A percentile compares a stretch with the other conserved stretches of the same genome.
Conservation (phyloP, 2,329 filamentous ascomycete genomes). For the Claviceps sp. region DNA sequence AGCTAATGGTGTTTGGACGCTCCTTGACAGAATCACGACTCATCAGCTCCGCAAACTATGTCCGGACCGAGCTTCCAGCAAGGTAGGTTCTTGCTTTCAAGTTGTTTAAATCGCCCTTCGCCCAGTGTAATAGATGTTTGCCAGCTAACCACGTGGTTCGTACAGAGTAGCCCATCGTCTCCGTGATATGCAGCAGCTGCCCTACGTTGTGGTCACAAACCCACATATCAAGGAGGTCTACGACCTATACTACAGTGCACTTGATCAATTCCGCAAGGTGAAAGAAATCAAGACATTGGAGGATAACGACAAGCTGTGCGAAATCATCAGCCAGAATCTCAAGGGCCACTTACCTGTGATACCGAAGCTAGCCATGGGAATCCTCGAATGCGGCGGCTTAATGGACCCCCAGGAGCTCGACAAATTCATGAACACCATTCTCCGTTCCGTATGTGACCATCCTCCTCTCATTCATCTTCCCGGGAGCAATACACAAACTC, state of each 20-base stretch:
- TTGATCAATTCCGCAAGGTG: constrained; percentile 76
- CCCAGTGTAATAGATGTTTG: not conserved
- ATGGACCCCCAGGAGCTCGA: constrained; percentile 75
- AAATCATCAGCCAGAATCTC: constrained; percentile 64
- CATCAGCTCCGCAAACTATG: constrained; percentile 93
- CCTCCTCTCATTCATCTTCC: too few relatives aligned
- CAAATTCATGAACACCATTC: constrained; percentile 85
- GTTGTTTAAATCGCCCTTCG: not conserved
- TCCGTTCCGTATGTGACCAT: constrained; percentile 61
- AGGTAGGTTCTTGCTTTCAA: constrained; percentile 8
- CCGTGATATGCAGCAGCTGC: constrained; percentile 91
- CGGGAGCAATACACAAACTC: not conserved
- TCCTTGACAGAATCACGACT: constrained; percentile 82
- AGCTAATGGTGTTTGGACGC: constrained; percentile 93
- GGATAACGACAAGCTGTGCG: constrained; percentile 81
- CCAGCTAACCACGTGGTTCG: not conserved
- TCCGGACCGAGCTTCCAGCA: constrained; percentile 65
- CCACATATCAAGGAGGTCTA: constrained; percentile 89
- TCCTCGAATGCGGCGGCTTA: constrained; percentile 75
- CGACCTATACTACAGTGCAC: constrained; percentile 93
- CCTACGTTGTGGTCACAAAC: constrained; percentile 94
- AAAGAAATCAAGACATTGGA: constrained; percentile 73
- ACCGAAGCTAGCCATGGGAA: constrained; percentile 85
- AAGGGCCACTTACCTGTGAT: constrained; percentile 87
- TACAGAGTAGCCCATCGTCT: constrained; percentile 77